Conservation (phyloP, 177 flowering plant genomes). For the Vitis hybrid region DNA sequence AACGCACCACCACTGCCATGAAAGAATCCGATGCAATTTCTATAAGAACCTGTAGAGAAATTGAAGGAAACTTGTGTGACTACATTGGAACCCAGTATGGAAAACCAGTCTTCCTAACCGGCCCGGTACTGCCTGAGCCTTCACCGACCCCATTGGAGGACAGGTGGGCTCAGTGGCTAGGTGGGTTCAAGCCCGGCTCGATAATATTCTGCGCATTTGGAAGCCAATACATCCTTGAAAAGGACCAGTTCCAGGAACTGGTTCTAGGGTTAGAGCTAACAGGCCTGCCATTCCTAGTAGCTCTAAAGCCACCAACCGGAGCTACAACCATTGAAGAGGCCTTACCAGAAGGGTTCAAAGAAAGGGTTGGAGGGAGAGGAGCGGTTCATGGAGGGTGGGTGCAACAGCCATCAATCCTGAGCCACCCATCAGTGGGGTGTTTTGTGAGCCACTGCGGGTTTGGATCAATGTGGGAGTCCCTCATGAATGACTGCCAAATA, state of each 20-base stretch:
- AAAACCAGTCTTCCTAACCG: conserved; percentile 25
- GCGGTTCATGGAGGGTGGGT: conserved; percentile 33
- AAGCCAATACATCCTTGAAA: conserved; percentile 20
- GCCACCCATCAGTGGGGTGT: conserved; percentile 45
- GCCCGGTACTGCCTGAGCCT: conserved; percentile 22
- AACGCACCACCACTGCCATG: conserved; percentile 14
- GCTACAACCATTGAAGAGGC: conserved; percentile 9
- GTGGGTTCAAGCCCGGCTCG: conserved; percentile 1
- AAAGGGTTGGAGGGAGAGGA: conserved; percentile 30
- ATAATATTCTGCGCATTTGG: conserved; percentile 33
- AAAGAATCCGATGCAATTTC: conserved; percentile 35
- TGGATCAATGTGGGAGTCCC: conserved; percentile 50
- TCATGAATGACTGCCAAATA: conserved; percentile 39
- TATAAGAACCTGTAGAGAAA: conserved; percentile 38
- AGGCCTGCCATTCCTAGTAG: conserved; percentile 23
- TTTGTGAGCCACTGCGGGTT: conserved; percentile 51
- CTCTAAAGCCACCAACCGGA: conserved; percentile 23
- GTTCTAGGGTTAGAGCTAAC: conserved; percentile 30
- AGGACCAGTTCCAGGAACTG: conserved; percentile 35
- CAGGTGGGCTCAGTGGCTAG: conserved; percentile 22
- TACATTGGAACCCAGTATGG: conserved; percentile 22
- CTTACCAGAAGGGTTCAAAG: conserved; percentile 16
- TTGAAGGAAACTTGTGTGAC: conserved; percentile 42
- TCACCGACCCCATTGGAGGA: conserved; percentile 2
- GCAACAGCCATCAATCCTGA: conserved; percentile 33